Percentiles rank a stretch among this genome's conserved stretches.
Evolutionary conservation across 2,329 filamentous ascomycete species (phyloP).

Genomic region (Ceratocystis huliohia): DNA sequence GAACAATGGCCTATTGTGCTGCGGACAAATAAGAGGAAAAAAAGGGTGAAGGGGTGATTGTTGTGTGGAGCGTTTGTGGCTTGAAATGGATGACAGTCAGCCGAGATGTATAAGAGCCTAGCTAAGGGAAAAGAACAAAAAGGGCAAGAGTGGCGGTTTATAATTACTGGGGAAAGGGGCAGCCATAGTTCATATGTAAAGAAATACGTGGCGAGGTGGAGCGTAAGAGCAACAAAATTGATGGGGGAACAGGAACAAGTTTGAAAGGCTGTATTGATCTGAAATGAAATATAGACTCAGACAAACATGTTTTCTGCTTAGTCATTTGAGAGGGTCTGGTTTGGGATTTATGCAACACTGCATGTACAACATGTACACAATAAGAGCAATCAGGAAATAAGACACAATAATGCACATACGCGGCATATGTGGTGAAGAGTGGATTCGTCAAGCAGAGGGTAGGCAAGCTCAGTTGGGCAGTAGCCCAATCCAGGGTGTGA

Average conservation of each 20-base stretch:
- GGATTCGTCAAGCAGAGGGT: not conserved
- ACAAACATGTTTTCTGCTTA: not conserved
- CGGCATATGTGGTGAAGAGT: not conserved
- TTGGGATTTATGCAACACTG: not conserved
- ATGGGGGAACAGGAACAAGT: too few species aligned
- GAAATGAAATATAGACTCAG: too few species aligned
- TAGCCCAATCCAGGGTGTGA: not conserved
- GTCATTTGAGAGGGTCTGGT: not conserved
- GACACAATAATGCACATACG: not conserved
- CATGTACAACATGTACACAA: not conserved
- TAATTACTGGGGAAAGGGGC: not conserved
- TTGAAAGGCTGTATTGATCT: too few species aligned
- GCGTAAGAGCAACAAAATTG: too few species aligned
- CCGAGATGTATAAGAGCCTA: not conserved
- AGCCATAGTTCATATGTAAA: too few species aligned
- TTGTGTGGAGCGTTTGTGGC: not conserved
- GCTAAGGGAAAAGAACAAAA: too few species aligned
- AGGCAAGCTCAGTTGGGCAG: not conserved
- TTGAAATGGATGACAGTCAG: not conserved
- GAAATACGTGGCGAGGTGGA: not conserved
- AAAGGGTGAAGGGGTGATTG: conserved; percentile 5
- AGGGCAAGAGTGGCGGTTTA: not conserved
- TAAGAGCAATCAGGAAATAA: not conserved
- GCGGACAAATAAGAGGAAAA: not conserved
- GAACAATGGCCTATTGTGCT: conserved; percentile 9